A percentile compares a stretch with the other conserved stretches of the same genome.
Evolutionary conservation across 345 rosid genomes (phyloP).

Genomic region (Barbarea vulgaris): DNA sequence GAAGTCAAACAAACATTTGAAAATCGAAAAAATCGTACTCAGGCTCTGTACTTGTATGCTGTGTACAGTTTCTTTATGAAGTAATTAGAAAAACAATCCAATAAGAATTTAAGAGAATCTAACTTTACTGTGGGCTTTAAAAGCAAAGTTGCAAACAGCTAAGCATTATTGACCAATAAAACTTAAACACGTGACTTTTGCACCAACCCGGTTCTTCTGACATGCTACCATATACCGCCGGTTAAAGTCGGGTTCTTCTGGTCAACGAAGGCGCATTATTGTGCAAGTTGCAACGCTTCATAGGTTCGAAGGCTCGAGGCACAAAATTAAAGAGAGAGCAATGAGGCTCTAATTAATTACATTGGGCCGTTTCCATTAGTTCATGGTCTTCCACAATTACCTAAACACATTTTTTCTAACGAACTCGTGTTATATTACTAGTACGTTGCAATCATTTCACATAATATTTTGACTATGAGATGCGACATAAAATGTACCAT

Average conservation of each 20-base stretch:
- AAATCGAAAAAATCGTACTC: constrained; percentile 3
- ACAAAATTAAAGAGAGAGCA: not conserved
- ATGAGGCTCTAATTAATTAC: not conserved
- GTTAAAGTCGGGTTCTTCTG: constrained; percentile 15
- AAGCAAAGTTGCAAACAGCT: constrained; percentile 36
- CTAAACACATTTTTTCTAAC: not conserved
- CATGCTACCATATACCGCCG: not conserved
- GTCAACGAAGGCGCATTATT: not conserved
- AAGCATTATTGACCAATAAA: constrained; percentile 24
- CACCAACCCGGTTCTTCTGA: constrained; percentile 25
- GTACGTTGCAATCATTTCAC: not conserved
- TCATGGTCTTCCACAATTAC: not conserved
- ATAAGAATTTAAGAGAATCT: constrained; percentile 18
- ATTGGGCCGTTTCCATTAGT: constrained; percentile 1
- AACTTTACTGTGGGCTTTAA: constrained; percentile 30
- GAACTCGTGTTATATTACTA: not conserved
- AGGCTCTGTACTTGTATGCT: not conserved
- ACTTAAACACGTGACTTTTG: constrained; percentile 17
- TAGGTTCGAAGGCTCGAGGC: not conserved
- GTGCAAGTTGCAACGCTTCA: not conserved
- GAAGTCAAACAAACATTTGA: constrained; percentile 4
- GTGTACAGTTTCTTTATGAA: not conserved
- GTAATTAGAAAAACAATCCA: not conserved
- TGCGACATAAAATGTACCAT: no score
- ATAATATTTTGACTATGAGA: no score